These are phyloP conservation scores for Colletotrichum tamarilloi DNA, from an alignment of 2,329 filamentous ascomycete genomes.

Conservation along the genomic window DNA sequence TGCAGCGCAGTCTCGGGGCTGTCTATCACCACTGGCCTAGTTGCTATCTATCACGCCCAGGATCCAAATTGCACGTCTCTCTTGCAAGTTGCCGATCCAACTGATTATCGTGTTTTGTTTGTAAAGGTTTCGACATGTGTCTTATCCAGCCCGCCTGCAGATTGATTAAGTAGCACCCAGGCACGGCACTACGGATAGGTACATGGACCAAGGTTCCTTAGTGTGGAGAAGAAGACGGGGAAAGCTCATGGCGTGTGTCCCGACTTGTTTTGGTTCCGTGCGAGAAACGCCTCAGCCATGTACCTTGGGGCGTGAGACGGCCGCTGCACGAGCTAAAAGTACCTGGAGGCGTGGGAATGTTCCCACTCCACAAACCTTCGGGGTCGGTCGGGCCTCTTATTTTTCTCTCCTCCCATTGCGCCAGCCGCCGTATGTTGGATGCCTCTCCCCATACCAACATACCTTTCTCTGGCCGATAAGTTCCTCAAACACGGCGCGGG, in stretches of 20 bases:
- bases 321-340: slow-evolving; percentile 10
- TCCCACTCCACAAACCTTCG: neutral
- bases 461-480: neutral
- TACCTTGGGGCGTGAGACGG: slow-evolving; percentile 26
- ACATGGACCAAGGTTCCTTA: slow-evolving; percentile 11
- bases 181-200: neutral
- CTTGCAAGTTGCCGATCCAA: slow-evolving; percentile 8
- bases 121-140: slow-evolving; percentile 27
- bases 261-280: neutral
- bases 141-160: slow-evolving; percentile 5
- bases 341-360: slow-evolving; percentile 35
- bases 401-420: neutral
- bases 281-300: neutral
- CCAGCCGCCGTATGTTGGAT: neutral
- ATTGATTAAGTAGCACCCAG: neutral
- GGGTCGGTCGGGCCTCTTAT: neutral
- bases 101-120: slow-evolving; percentile 26
- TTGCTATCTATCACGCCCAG: neutral
- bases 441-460: neutral
- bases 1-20: neutral
- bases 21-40: neutral
- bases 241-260: slow-evolving; percentile 30
- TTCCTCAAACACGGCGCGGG: neutral
- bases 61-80: neutral
- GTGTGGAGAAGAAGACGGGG: slow-evolving; percentile 10